These are phyloP conservation scores for Narthecium ossifragum DNA, from an alignment of 106 monocot species.

Conservation along the genomic window DNA sequence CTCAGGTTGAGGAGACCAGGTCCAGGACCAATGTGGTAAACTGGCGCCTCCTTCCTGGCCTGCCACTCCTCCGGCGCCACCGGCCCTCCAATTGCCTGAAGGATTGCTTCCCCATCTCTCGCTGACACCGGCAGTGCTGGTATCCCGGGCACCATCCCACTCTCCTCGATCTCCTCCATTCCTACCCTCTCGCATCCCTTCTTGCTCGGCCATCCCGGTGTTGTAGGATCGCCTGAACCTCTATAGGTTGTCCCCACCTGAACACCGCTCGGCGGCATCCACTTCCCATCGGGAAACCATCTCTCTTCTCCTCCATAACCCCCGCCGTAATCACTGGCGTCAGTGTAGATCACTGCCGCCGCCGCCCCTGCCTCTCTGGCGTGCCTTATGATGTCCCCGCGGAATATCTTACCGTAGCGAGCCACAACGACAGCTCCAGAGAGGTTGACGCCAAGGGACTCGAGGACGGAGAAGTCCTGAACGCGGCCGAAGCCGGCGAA, in stretches of 20 bases:
- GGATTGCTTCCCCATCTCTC: slow-evolving; percentile 47
- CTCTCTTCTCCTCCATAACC: neutral
- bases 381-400: slow-evolving; percentile 67
- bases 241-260: slow-evolving; percentile 51
- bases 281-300: slow-evolving; percentile 38
- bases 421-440: slow-evolving; percentile 48
- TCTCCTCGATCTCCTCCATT: slow-evolving; percentile 23
- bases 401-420: slow-evolving; percentile 60
- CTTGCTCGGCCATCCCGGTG: slow-evolving; percentile 71
- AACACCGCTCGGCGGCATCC: slow-evolving; percentile 66
- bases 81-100: slow-evolving; percentile 30
- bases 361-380: slow-evolving; percentile 52
- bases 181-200: slow-evolving; percentile 44
- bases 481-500: slow-evolving; percentile 71
- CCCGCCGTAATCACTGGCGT: slow-evolving; percentile 53
- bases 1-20: slow-evolving; percentile 42
- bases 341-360: slow-evolving; percentile 48
- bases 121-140: slow-evolving; percentile 59
- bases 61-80: slow-evolving; percentile 53
- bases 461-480: slow-evolving; percentile 48
- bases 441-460: slow-evolving; percentile 28
- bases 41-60: slow-evolving; percentile 19
- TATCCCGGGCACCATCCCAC: slow-evolving; percentile 36
- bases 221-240: slow-evolving; percentile 64
- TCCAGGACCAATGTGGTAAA: slow-evolving; percentile 46